Evolutionary conservation across 2,329 filamentous ascomycete species (phyloP).

Genomic region (Coniella lustricola): DNA sequence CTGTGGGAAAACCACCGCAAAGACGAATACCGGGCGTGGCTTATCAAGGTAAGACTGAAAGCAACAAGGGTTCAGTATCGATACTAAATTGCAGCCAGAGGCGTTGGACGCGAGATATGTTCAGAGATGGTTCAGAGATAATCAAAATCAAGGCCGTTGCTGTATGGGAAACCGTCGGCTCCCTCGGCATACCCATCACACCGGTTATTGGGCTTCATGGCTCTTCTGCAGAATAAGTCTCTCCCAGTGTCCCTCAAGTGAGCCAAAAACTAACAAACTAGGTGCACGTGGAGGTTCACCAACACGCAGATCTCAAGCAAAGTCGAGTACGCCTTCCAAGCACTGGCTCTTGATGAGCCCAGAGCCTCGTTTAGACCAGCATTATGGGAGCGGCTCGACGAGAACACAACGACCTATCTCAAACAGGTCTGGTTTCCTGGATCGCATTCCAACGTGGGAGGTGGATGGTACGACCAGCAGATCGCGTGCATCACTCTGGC

Average conservation of each 20-base stretch:
- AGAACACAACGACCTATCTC: slow-evolving; percentile 23
- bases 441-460: slow-evolving; percentile 55
- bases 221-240: slow-evolving; percentile 27
- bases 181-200: slow-evolving; percentile 35
- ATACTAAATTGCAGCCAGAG: slow-evolving; percentile 16
- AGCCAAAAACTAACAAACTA: slow-evolving; percentile 16
- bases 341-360: slow-evolving; percentile 42
- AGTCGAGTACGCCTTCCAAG: slow-evolving; percentile 43
- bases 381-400: slow-evolving; percentile 31
- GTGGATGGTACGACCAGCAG: slow-evolving; percentile 43
- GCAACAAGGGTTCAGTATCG: too few species aligned
- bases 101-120: slow-evolving; percentile 30
- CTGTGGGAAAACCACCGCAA: slow-evolving; percentile 28
- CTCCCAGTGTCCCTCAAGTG: neutral
- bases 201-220: slow-evolving; percentile 31
- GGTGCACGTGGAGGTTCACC: slow-evolving; percentile 31
- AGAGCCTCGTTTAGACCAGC: slow-evolving; percentile 34
- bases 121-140: slow-evolving; percentile 23
- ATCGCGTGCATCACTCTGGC: slow-evolving; percentile 26
- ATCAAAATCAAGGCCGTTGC: slow-evolving; percentile 39
- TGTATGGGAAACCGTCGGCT: slow-evolving; percentile 45
- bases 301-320: slow-evolving; percentile 35
- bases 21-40: slow-evolving; percentile 28
- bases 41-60: slow-evolving; percentile 25
- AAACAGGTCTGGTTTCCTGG: slow-evolving; percentile 51